phyloP scores from a whole-genome alignment of 2,329 filamentous ascomycete genomes.

The Fonsecaea pedrosoi region DNA sequence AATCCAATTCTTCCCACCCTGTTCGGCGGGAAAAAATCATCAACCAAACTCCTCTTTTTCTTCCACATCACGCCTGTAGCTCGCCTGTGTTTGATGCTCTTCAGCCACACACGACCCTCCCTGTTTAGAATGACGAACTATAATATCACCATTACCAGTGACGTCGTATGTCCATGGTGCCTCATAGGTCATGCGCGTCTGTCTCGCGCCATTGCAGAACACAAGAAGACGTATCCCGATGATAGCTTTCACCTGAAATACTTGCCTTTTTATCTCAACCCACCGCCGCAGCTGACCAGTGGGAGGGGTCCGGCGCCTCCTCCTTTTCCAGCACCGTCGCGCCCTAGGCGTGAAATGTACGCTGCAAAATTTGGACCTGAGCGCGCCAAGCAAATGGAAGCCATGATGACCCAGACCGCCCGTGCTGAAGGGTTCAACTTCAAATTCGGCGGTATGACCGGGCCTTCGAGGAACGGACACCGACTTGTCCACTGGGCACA shows the following conservation, averaged over 20 bases:
- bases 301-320: conserved; percentile 62
- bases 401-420: conserved; percentile 65
- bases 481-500: conserved; percentile 74
- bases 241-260: conserved; percentile 78
- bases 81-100: conserved; percentile 17
- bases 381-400: conserved; percentile 63
- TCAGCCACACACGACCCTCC: conserved; percentile 21
- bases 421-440: conserved; percentile 74
- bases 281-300: conserved; percentile 60
- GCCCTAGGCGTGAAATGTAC: conserved; percentile 65
- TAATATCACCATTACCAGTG: conserved; percentile 78
- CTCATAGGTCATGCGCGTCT: conserved; percentile 81
- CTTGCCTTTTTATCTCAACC: conserved; percentile 82
- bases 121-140: conserved; percentile 69
- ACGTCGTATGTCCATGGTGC: conserved; percentile 75
- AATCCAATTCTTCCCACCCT: background rate
- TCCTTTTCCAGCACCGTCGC: conserved; percentile 58
- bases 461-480: conserved; percentile 81
- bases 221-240: conserved; percentile 67
- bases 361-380: conserved; percentile 69
- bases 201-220: conserved; percentile 71
- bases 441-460: conserved; percentile 71
- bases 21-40: too few relatives aligned
- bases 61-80: background rate
- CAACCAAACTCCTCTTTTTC: background rate